phyloP scores from a whole-genome alignment of 2,329 filamentous ascomycete genomes.

The Trichoderma brevicompactum region DNA sequence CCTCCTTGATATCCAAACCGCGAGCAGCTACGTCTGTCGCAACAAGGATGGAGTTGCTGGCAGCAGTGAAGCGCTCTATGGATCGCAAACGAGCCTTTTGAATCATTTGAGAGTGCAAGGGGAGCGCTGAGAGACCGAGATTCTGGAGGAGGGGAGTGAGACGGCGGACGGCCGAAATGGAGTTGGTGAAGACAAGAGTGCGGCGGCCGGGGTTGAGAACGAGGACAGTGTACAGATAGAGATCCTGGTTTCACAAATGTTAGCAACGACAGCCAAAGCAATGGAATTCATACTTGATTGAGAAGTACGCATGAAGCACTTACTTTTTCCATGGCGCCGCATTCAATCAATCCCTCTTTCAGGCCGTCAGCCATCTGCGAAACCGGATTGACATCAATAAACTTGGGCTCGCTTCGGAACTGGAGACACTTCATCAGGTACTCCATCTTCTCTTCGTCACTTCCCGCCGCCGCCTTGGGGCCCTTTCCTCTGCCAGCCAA shows the following conservation, averaged over 20 bases:
- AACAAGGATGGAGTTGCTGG: constrained; percentile 72
- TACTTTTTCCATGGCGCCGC: constrained; percentile 89
- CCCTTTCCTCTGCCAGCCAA: constrained; percentile 73
- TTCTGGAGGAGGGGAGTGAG: constrained; percentile 83
- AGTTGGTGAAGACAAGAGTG: constrained; percentile 92
- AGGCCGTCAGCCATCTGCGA: constrained; percentile 86
- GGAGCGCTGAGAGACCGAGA: constrained; percentile 74
- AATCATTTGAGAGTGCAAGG: constrained; percentile 90
- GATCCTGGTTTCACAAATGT: constrained; percentile 60
- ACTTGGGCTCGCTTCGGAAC: constrained; percentile 84
- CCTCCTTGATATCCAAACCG: constrained; percentile 88
- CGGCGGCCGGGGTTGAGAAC: constrained; percentile 80
- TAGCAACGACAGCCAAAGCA: neutral
- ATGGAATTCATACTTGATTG: neutral
- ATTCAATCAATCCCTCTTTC: constrained; percentile 90
- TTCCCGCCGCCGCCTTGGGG: constrained; percentile 50
- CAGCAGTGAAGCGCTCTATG: constrained; percentile 81
- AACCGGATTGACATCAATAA: constrained; percentile 87
- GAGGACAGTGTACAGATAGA: constrained; percentile 88
- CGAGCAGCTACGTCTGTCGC: constrained; percentile 93
- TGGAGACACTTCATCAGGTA: constrained; percentile 89
- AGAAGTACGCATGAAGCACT: constrained; percentile 28
- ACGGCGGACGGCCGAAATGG: constrained; percentile 87
- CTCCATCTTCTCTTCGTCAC: constrained; percentile 82
- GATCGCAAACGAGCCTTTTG: constrained; percentile 95